Percentiles rank a stretch among this genome's conserved stretches.
phyloP scores from a whole-genome alignment of 805 yeast genomes.

The Wickerhamiella kazuoi region DNA sequence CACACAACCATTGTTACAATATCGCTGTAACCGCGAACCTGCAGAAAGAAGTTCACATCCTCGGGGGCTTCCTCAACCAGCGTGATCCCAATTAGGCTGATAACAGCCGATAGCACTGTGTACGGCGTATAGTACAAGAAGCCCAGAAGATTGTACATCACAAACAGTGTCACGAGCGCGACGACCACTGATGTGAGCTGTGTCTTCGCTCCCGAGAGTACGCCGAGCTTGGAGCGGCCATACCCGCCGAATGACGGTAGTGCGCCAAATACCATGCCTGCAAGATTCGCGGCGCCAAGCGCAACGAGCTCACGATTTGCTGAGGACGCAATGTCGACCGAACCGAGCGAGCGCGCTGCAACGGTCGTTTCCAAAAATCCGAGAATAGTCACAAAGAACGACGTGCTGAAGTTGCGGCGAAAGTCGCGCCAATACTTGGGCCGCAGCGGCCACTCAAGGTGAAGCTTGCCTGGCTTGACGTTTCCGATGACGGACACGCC shows the following conservation, averaged over 20 bases:
- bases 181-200: conserved; percentile 69
- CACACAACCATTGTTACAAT: conserved; percentile 51
- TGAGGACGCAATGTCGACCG: conserved; percentile 42
- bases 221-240: conserved; percentile 80
- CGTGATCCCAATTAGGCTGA: conserved; percentile 59
- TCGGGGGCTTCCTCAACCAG: conserved; percentile 71
- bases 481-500: conserved; percentile 60
- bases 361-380: conserved; percentile 91
- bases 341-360: conserved; percentile 72
- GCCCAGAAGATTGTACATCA: conserved; percentile 41
- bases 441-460: conserved; percentile 40
- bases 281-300: conserved; percentile 56
- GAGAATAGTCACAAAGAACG: conserved; percentile 61
- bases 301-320: conserved; percentile 86
- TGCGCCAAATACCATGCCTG: conserved; percentile 38
- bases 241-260: conserved; percentile 93
- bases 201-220: conserved; percentile 72
- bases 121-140: conserved; percentile 57
- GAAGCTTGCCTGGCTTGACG: conserved; percentile 33
- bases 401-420: conserved; percentile 41
- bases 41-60: conserved; percentile 57
- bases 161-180: conserved; percentile 56
- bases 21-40: conserved; percentile 62
- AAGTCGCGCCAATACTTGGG: conserved; percentile 29
- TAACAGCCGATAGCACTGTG: conserved; percentile 64